Percentiles rank a stretch among this genome's conserved stretches.
Evolutionary conservation across 2,329 filamentous ascomycete genomes (phyloP).

Genomic region (Aspergillus texensis): DNA sequence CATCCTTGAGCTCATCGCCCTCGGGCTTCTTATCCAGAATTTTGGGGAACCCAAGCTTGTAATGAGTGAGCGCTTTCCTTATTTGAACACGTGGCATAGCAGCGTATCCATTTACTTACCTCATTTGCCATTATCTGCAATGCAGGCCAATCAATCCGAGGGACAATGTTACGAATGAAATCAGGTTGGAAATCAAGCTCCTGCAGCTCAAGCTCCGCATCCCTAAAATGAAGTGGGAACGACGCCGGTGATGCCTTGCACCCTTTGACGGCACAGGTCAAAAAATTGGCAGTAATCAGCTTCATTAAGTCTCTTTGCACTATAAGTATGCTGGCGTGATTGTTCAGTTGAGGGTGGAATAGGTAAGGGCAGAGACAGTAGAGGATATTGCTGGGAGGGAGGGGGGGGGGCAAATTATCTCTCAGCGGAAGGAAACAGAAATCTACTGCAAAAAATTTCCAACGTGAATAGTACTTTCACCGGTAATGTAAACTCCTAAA

Average conservation of each 20-base stretch:
- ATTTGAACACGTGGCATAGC: neutral
- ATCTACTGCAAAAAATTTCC: neutral
- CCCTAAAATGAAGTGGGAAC: slow-evolving; percentile 89
- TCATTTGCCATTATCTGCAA: slow-evolving; percentile 75
- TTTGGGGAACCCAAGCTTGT: slow-evolving; percentile 76
- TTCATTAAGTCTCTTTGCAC: slow-evolving; percentile 67
- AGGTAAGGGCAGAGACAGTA: neutral
- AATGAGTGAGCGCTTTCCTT: slow-evolving; percentile 10
- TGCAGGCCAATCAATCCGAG: slow-evolving; percentile 85
- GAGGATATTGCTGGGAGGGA: neutral
- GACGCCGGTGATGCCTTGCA: slow-evolving; percentile 81
- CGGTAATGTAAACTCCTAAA: neutral
- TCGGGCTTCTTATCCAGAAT: slow-evolving; percentile 68
- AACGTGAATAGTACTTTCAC: neutral
- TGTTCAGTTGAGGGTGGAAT: neutral
- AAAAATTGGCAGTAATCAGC: slow-evolving; percentile 91
- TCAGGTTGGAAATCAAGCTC: slow-evolving; percentile 79
- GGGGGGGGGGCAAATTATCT: neutral
- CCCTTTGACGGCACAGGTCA: slow-evolving; percentile 92
- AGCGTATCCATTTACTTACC: slow-evolving; percentile 24
- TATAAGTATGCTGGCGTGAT: neutral
- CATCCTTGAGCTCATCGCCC: slow-evolving; percentile 65
- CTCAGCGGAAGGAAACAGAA: neutral
- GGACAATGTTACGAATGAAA: slow-evolving; percentile 82
- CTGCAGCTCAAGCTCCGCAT: slow-evolving; percentile 85